Evolutionary conservation across 371 early-diverging fungal genomes (phyloP).

Genomic region (Smittium culicis): DNA sequence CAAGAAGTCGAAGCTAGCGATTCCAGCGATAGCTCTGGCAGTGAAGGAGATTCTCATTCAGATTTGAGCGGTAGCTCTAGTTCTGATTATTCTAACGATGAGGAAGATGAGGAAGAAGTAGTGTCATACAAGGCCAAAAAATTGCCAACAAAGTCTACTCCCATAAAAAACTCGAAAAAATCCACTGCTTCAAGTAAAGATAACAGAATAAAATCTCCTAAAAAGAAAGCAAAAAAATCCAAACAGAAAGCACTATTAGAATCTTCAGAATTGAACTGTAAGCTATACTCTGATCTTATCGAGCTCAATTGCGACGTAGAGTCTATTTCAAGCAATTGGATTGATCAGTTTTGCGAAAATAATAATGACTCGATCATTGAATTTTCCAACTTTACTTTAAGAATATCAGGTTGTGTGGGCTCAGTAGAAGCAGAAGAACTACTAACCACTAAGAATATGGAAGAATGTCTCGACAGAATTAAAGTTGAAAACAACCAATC

Average conservation of each 20-base stretch:
- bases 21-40: neutral
- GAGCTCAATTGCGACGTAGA: constrained; percentile 25
- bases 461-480: constrained; percentile 25
- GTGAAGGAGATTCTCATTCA: neutral
- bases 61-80: neutral
- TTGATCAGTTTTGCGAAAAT: constrained; percentile 30
- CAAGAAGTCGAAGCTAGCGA: neutral
- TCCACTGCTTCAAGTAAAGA: too few relatives aligned
- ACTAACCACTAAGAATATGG: constrained; percentile 27
- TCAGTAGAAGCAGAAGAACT: constrained; percentile 15
- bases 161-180: too few relatives aligned
- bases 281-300: constrained; percentile 10
- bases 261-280: neutral
- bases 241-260: neutral
- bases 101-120: neutral
- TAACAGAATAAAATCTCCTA: neutral
- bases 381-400: constrained; percentile 21
- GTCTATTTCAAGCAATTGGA: constrained; percentile 38
- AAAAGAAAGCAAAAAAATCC: neutral
- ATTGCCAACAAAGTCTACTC: neutral
- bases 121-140: neutral
- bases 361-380: constrained; percentile 19
- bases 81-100: neutral
- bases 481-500: constrained; percentile 7
- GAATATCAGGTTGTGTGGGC: constrained; percentile 24